These are phyloP conservation scores for Lunasporangiospora selenospora DNA, from an alignment of 192 early-diverging fungal genomes.

Conservation along the genomic window DNA sequence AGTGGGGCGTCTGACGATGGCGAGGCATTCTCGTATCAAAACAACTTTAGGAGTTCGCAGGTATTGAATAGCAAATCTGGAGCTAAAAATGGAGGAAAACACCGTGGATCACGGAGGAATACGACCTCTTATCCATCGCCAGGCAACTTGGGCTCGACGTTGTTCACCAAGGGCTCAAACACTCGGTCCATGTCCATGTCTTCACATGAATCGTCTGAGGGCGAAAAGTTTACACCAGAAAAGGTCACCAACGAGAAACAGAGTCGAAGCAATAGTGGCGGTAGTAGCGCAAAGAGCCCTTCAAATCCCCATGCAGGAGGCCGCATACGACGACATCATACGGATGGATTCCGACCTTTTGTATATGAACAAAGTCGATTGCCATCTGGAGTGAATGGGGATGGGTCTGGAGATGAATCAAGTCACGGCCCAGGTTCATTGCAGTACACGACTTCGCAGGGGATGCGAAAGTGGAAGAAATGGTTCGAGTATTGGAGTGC, in stretches of 20 bases:
- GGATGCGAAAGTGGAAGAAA: conserved; percentile 47
- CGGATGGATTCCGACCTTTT: no score
- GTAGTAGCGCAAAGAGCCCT: no score
- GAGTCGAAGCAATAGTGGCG: no score
- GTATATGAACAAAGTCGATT: no score
- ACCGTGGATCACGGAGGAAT: conserved; percentile 9
- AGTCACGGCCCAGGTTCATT: conserved; percentile 22
- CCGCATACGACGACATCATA: no score
- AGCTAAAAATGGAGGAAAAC: no score
- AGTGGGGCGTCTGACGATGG: conserved; percentile 47
- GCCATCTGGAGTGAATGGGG: neutral
- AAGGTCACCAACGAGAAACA: no score
- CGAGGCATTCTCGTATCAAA: conserved; percentile 36
- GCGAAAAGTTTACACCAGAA: conserved; percentile 7
- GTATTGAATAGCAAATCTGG: no score
- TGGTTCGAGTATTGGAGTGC: conserved; percentile 45
- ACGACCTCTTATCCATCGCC: conserved; percentile 15
- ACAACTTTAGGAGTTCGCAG: conserved; percentile 29
- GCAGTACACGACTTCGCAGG: conserved; percentile 44
- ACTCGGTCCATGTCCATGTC: conserved; percentile 9
- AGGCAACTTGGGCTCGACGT: conserved; percentile 5
- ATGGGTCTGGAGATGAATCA: conserved; percentile 37
- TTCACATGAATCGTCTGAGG: conserved; percentile 33
- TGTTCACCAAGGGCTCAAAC: neutral
- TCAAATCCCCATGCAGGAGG: no score